Conservation (phyloP, 192 early-diverging fungal genomes). For the Martensiomyces pterosporus region DNA sequence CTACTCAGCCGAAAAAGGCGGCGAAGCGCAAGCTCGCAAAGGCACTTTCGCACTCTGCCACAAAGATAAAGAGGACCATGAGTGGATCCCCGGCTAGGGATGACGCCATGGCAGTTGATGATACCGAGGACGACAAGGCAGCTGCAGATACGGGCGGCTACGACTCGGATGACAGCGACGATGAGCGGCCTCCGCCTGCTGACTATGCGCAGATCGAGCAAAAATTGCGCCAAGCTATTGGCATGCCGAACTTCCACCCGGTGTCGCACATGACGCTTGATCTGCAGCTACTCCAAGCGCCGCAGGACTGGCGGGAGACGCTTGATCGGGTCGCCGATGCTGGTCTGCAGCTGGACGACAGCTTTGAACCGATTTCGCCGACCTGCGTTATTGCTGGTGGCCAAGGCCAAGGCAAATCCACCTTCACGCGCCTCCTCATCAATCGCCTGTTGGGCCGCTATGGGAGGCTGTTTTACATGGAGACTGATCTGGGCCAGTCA, state of each 20-base stretch:
- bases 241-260: conserved; percentile 16
- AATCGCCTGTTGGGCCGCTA: conserved; percentile 75
- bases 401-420: conserved; percentile 88
- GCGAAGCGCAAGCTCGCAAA: conserved; percentile 19
- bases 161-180: conserved; percentile 8
- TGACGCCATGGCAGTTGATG: conserved; percentile 4
- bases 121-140: conserved; percentile 1
- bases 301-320: conserved; percentile 28
- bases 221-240: conserved; percentile 6
- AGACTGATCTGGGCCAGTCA: conserved; percentile 90
- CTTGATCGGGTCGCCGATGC: conserved; percentile 24
- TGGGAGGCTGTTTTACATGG: conserved; percentile 73
- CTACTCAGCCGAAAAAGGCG: conserved; percentile 7
- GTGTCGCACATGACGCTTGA: conserved; percentile 22
- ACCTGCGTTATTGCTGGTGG: conserved; percentile 68
- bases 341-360: conserved; percentile 23
- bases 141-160: conserved; percentile 3
- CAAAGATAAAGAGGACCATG: conserved; percentile 10
- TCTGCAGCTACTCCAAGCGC: conserved; percentile 35
- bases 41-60: conserved; percentile 2
- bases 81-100: conserved; percentile 1
- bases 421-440: conserved; percentile 67
- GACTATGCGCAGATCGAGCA: conserved; percentile 12
- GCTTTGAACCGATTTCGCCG: conserved; percentile 38
- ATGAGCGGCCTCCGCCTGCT: conserved; percentile 2